Evolutionary conservation across 1,284 basidiomycete species (phyloP).

Genomic region (Irpex lacteus): DNA sequence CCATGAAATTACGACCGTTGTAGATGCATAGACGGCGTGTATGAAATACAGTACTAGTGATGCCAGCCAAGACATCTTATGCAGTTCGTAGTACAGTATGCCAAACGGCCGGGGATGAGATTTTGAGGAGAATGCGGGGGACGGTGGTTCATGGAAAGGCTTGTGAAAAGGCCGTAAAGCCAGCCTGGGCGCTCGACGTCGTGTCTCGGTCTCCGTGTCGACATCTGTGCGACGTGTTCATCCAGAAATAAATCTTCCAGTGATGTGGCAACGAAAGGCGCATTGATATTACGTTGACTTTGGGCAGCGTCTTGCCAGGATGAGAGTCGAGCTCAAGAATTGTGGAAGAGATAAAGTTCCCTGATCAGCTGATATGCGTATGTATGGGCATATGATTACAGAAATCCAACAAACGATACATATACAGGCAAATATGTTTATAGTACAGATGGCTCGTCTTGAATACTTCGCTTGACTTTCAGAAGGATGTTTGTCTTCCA

Average conservation of each 20-base stretch:
- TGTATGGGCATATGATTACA: slow-evolving; percentile 3
- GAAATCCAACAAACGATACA: not conserved
- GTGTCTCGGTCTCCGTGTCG: not conserved
- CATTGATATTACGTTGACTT: not conserved
- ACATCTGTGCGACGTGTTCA: not conserved
- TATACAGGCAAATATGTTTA: slow-evolving; percentile 26
- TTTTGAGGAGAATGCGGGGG: not conserved
- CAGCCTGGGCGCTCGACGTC: not conserved
- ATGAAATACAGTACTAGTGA: slow-evolving; percentile 47
- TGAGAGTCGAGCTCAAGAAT: not conserved
- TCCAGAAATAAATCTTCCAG: not conserved
- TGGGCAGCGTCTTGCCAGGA: too few species aligned
- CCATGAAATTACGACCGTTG: slow-evolving; percentile 39
- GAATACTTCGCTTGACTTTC: slow-evolving; percentile 82
- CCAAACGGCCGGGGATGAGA: not conserved
- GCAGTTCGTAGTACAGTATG: slow-evolving; percentile 11
- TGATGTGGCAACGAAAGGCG: slow-evolving; percentile 1
- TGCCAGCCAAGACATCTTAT: slow-evolving; percentile 35
- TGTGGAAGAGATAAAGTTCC: not conserved
- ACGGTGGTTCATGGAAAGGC: not conserved
- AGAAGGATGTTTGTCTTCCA: slow-evolving; percentile 92
- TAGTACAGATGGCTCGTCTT: slow-evolving; percentile 53
- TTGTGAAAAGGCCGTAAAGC: not conserved
- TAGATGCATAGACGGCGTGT: slow-evolving; percentile 54
- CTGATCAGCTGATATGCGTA: not conserved